Evolutionary conservation across 768 basidiomycete genomes (phyloP).

Genomic region (Lactarius evosmus): DNA sequence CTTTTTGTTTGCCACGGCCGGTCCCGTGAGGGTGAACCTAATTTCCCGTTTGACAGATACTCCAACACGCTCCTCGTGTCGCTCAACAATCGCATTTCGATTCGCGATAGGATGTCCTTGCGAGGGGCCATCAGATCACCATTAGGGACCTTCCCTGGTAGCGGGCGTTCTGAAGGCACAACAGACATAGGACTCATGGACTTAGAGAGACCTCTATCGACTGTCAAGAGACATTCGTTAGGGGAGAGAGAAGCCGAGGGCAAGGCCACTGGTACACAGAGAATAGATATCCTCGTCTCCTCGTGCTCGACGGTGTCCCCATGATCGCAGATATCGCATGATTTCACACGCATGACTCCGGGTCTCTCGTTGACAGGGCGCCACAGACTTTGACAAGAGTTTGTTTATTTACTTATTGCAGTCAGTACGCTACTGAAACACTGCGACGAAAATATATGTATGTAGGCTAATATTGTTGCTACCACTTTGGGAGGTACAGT

Average conservation of each 20-base stretch:
- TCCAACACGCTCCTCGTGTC: conserved; percentile 33
- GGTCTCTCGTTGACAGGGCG: not conserved
- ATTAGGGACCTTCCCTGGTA: not conserved
- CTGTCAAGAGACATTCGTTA: not conserved
- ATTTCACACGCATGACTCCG: not conserved
- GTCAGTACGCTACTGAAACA: too few relatives aligned
- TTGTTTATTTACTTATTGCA: not conserved
- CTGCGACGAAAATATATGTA: too few relatives aligned
- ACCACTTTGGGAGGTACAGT: not conserved
- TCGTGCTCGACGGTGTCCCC: not conserved
- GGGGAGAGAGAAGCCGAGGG: not conserved
- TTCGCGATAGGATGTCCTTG: not conserved
- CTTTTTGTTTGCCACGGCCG: not conserved
- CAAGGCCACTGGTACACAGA: not conserved
- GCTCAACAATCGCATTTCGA: conserved; percentile 28
- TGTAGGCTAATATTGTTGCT: too few relatives aligned
- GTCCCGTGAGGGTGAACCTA: not conserved
- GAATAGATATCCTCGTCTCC: too few relatives aligned
- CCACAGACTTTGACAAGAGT: not conserved
- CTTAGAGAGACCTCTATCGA: not conserved
- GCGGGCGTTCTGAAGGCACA: not conserved
- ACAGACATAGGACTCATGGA: conserved; percentile 1
- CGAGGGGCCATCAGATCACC: not conserved
- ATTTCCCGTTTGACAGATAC: conserved; percentile 10
- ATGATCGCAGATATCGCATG: not conserved